These are phyloP conservation scores for Ogataea glucozyma DNA, from an alignment of 805 yeast genomes.

Conservation along the genomic window DNA sequence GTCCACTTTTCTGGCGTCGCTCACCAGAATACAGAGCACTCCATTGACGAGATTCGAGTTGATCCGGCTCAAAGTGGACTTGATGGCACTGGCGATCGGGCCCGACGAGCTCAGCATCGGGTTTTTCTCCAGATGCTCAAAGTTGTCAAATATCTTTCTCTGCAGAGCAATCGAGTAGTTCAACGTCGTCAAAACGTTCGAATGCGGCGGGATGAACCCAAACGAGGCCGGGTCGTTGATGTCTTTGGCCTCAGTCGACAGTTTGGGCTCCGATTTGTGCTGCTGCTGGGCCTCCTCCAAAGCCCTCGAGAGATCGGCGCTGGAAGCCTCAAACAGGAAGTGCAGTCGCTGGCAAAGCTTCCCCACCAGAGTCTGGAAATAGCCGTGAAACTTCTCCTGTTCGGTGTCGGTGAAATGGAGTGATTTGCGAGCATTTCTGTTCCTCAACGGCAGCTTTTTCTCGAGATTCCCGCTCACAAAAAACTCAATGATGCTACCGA, in stretches of 20 bases:
- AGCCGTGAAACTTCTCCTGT: constrained; percentile 38
- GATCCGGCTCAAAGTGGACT: constrained; percentile 21
- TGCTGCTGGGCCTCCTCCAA: constrained; percentile 5
- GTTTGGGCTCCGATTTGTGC: constrained; percentile 6
- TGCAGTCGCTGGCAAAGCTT: constrained; percentile 33
- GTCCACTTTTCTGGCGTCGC: constrained; percentile 27
- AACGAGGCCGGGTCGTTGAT: constrained; percentile 28
- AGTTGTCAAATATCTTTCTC: constrained; percentile 37
- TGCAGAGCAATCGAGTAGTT: constrained; percentile 51
- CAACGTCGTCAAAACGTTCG: constrained; percentile 62
- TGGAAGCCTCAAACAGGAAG: constrained; percentile 34
- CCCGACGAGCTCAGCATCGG: constrained; percentile 37
- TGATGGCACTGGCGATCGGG: constrained; percentile 34
- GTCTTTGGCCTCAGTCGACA: constrained; percentile 10
- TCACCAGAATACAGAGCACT: constrained; percentile 26
- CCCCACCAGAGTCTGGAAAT: constrained; percentile 28
- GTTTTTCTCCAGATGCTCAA: constrained; percentile 42
- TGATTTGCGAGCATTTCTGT: constrained; percentile 29
- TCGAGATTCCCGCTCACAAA: constrained; percentile 50
- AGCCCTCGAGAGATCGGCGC: constrained; percentile 39
- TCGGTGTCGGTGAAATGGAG: constrained; percentile 46
- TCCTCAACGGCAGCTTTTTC: constrained; percentile 19
- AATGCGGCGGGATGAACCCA: constrained; percentile 63
- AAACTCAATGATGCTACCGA: constrained; percentile 56
- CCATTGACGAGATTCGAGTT: constrained; percentile 31